phyloP scores from a whole-genome alignment of 176 grass and related monocot species.

The Canna indica region DNA sequence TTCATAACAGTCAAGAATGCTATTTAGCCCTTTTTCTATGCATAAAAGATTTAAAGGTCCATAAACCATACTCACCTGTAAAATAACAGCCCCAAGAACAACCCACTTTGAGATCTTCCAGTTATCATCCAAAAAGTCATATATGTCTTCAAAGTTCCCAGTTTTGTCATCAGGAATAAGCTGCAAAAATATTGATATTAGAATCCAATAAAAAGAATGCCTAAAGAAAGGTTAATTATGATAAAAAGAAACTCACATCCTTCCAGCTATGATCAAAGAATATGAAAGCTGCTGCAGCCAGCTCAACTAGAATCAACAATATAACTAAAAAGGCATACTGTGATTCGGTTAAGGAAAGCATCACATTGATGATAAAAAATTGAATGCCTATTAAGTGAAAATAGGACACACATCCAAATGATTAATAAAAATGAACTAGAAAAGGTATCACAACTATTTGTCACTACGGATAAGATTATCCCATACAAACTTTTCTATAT shows the following conservation, averaged over 20 bases:
- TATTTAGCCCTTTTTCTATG: not conserved
- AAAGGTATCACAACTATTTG: not conserved
- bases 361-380: not conserved
- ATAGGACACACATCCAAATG: too few species aligned
- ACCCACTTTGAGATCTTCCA: conserved; percentile 94
- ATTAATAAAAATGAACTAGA: too few species aligned
- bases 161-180: conserved; percentile 86
- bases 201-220: conserved; percentile 11
- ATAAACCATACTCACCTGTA: conserved; percentile 36
- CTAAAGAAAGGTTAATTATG: conserved; percentile 13
- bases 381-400: not conserved
- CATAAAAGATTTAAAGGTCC: not conserved
- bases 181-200: conserved; percentile 33
- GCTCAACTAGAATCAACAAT: conserved; percentile 68
- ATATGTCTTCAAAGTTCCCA: conserved; percentile 69
- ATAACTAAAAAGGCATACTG: conserved; percentile 72
- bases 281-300: conserved; percentile 83
- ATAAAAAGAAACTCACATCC: conserved; percentile 51
- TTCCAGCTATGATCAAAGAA: conserved; percentile 96
- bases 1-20: too few species aligned
- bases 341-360: conserved; percentile 50
- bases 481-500: not conserved
- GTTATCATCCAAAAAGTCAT: conserved; percentile 64
- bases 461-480: not conserved
- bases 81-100: conserved; percentile 65